Evolutionary conservation across 495 filamentous ascomycete species (phyloP).

Genomic region (Neurospora sp.): DNA sequence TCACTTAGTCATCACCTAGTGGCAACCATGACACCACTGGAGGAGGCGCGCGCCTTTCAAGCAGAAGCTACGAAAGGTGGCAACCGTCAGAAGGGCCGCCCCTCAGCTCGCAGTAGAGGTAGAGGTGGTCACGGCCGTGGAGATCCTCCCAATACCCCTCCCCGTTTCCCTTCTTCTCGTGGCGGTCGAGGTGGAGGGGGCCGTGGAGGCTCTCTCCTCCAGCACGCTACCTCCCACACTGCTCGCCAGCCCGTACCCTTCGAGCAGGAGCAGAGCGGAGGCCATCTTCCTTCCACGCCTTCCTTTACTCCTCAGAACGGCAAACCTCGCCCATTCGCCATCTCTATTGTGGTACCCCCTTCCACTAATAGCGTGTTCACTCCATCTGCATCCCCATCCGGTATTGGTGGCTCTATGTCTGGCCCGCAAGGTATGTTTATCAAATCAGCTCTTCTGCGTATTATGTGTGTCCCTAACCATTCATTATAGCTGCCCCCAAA

Average conservation of each 20-base stretch:
- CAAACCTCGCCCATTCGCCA: not conserved
- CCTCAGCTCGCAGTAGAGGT: not conserved
- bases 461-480: not conserved
- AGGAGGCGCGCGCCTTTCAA: not conserved
- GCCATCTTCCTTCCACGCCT: not conserved
- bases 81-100: not conserved
- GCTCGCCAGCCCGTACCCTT: not conserved
- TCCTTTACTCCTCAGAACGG: not conserved
- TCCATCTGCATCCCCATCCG: not conserved
- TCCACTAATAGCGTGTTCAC: not conserved
- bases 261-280: not conserved
- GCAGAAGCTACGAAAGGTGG: not conserved
- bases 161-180: not conserved
- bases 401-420: not conserved
- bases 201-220: not conserved
- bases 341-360: not conserved
- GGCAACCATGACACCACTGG: not conserved
- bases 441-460: not conserved
- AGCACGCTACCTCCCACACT: not conserved
- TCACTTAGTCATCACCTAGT: too few relatives aligned
- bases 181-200: not conserved
- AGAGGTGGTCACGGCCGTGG: not conserved
- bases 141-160: not conserved
- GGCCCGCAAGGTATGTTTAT: not conserved
- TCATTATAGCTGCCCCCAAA: not conserved